These are phyloP conservation scores for Fusarium floridanum DNA, from an alignment of 2,329 filamentous ascomycete genomes.

Conservation along the genomic window DNA sequence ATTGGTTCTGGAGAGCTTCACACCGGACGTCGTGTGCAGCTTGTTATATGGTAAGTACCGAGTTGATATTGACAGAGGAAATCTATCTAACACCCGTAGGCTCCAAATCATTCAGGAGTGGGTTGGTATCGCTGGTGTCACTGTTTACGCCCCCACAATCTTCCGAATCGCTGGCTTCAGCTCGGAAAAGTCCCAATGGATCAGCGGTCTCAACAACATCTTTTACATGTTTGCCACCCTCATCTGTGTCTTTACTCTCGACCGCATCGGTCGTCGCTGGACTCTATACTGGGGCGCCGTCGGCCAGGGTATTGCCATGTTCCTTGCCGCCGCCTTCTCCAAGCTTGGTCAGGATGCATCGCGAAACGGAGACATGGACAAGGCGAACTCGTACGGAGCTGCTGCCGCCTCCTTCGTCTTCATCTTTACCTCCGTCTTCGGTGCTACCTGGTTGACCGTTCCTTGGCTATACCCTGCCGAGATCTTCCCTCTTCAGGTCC, in stretches of 20 bases:
- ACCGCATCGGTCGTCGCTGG: slow-evolving; percentile 76
- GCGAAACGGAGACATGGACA: slow-evolving; percentile 57
- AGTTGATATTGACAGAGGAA: too few relatives aligned
- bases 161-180: slow-evolving; percentile 77
- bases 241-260: slow-evolving; percentile 77
- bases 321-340: slow-evolving; percentile 67
- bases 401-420: slow-evolving; percentile 80
- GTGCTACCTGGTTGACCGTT: slow-evolving; percentile 64
- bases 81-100: too few relatives aligned
- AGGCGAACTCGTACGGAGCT: slow-evolving; percentile 66
- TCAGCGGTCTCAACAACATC: slow-evolving; percentile 67
- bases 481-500: slow-evolving; percentile 78
- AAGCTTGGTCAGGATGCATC: slow-evolving; percentile 66
- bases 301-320: slow-evolving; percentile 75
- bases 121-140: slow-evolving; percentile 73
- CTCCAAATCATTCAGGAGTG: slow-evolving; percentile 40
- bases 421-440: slow-evolving; percentile 59
- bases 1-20: slow-evolving; percentile 75
- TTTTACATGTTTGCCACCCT: slow-evolving; percentile 73
- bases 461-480: slow-evolving; percentile 77
- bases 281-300: slow-evolving; percentile 77
- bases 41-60: slow-evolving; percentile 78
- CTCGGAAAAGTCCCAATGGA: slow-evolving; percentile 72
- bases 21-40: slow-evolving; percentile 74
- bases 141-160: slow-evolving; percentile 69